phyloP scores from a whole-genome alignment of 2,329 filamentous ascomycete species.

The Didymella pinodella region DNA sequence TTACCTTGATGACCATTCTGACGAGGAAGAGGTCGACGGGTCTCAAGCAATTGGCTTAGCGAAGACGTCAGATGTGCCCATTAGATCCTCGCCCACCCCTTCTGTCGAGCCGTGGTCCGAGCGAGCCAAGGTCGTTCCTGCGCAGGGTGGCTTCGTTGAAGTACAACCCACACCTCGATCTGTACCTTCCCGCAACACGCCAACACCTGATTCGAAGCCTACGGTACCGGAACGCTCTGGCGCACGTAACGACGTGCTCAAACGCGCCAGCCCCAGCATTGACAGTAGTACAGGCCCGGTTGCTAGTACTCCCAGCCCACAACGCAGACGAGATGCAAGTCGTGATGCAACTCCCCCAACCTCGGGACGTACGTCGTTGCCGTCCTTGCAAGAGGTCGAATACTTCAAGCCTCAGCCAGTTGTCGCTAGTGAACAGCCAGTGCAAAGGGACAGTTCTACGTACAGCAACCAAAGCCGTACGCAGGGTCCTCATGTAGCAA shows the following conservation, averaged over 20 bases:
- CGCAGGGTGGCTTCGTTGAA: slow-evolving; percentile 41
- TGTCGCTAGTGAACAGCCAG: slow-evolving; percentile 8
- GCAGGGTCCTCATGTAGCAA: slow-evolving; percentile 23
- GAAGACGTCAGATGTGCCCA: slow-evolving; percentile 52
- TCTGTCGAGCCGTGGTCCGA: slow-evolving; percentile 28
- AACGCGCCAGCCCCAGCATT: slow-evolving; percentile 21
- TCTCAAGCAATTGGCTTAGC: slow-evolving; percentile 53
- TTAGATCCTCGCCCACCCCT: slow-evolving; percentile 41
- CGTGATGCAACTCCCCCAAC: slow-evolving; percentile 33
- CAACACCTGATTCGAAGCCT: slow-evolving; percentile 38
- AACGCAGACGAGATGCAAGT: slow-evolving; percentile 32
- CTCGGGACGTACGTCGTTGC: slow-evolving; percentile 36
- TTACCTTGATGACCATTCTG: slow-evolving; percentile 42
- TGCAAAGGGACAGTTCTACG: slow-evolving; percentile 22
- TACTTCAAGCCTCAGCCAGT: slow-evolving; percentile 15
- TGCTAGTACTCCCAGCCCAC: slow-evolving; percentile 22
- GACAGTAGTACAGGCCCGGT: slow-evolving; percentile 13
- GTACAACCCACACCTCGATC: slow-evolving; percentile 33
- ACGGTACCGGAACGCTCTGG: slow-evolving; percentile 31
- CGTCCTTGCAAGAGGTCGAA: slow-evolving; percentile 44
- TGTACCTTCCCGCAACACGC: slow-evolving; percentile 36
- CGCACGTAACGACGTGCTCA: slow-evolving; percentile 32
- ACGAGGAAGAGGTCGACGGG: slow-evolving; percentile 36
- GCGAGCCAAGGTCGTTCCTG: slow-evolving; percentile 25
- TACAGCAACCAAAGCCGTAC: slow-evolving; percentile 29